Evolutionary conservation across 1,284 basidiomycete species (phyloP), one percentile per base, ranked within the genome.

Genomic region (Trichosporon asahii): DNA sequence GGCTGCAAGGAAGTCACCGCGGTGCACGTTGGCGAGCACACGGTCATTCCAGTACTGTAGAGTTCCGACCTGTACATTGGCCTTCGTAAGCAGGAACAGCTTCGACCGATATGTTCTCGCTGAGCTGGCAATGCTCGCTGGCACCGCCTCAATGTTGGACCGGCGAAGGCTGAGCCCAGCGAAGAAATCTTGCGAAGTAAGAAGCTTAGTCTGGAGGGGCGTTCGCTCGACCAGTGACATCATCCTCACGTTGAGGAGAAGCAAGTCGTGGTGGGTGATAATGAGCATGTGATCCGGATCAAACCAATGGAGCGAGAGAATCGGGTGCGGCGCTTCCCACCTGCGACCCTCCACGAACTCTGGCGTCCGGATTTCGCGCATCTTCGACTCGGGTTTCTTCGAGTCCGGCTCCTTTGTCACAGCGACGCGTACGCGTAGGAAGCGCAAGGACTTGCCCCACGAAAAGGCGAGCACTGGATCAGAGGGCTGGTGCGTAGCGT

Each of bases 1-100:
- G 0, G 97, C 96, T 60, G 87, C 89, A 18, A 99, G 85, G 80
- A 98, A 95, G 77, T 98, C 91, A 33, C 95, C 94, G 4, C 88
- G 86, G 77, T 94, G 88, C 29, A 98, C 95, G 66, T 91, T 89
- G 3, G 89, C 86, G 33, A 98, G 85, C 25, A 99, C 90, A 25
- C 92, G 90, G 80, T 99, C 95, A 11, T 96, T 94, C 97, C 97
- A 99, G 0, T 94, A 94, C 60, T 96, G 85, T 27, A 98, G 85
- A 0, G 91, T 93, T 31, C 95, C 97, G 0, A 92, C 93, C 78
- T 89, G 87, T 0, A 98, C 76, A 69, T 89, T 89, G 27, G 77
- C 73, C 44, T 79, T 73, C 11, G 85, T 85, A 73, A 99, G 85
- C 31, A 94, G 79, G 81, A 98, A 98, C 25, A 96, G 87, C 79